Conservation (phyloP, 2,329 filamentous ascomycete genomes). For the Neonectria sp. region DNA sequence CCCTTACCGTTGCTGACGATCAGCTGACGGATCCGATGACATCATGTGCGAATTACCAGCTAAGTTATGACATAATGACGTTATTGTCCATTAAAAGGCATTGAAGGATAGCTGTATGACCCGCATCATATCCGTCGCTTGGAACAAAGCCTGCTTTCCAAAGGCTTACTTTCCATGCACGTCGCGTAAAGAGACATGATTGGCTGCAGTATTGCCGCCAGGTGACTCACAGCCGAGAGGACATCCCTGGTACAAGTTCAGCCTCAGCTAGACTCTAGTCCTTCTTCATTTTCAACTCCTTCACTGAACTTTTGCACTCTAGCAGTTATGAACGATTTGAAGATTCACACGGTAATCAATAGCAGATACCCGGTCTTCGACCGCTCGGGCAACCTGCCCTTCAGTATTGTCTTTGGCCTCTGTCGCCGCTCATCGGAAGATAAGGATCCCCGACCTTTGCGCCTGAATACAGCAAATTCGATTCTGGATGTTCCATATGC, state of each 20-base stretch:
- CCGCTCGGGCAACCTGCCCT: constrained; percentile 20
- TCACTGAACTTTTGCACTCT: neutral
- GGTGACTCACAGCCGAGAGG: neutral
- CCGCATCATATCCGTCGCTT: neutral
- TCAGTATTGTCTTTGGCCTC: constrained; percentile 26
- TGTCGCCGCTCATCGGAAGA: constrained; percentile 29
- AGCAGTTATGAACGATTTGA: constrained; percentile 1
- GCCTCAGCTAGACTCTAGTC: neutral
- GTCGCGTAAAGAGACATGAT: neutral
- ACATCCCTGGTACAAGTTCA: neutral
- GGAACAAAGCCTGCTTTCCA: neutral
- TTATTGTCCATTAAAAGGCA: neutral
- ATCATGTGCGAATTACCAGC: no score
- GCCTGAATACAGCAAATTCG: constrained; percentile 11
- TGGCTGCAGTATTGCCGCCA: neutral
- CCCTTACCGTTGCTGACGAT: no score
- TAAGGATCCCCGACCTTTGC: constrained; percentile 16
- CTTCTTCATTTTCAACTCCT: neutral
- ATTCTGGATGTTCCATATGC: constrained; percentile 29
- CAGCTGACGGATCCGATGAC: no score
- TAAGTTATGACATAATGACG: neutral
- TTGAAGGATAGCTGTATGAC: neutral
- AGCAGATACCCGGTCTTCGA: constrained; percentile 25
- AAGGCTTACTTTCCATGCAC: neutral
- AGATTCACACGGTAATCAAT: constrained; percentile 8